Conservation (phyloP, 2,329 filamentous ascomycete species). For the Ophiocordyceps sinensis region DNA sequence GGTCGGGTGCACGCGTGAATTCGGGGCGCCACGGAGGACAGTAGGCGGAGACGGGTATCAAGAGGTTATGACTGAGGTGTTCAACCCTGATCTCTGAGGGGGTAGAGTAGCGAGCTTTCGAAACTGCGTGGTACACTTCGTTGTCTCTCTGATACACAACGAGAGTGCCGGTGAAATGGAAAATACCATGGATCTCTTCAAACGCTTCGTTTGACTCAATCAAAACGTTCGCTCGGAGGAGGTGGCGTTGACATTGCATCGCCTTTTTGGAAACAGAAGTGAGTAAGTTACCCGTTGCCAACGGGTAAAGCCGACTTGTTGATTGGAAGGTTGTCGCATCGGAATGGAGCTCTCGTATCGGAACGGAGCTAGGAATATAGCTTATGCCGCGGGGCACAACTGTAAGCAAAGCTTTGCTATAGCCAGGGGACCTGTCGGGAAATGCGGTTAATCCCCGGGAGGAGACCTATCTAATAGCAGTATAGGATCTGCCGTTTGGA, state of each 20-base stretch:
- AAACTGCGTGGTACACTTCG: slow-evolving; percentile 3
- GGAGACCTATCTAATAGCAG: too few species aligned
- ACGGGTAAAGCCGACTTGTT: too few species aligned
- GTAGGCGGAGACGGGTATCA: slow-evolving; percentile 1
- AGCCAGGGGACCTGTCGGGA: too few species aligned
- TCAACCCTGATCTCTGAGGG: neutral
- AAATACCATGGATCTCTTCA: slow-evolving; percentile 1
- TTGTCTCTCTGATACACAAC: slow-evolving; percentile 1
- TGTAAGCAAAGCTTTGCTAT: too few species aligned
- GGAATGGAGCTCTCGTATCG: too few species aligned
- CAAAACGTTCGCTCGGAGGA: neutral
- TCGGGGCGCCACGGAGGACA: neutral
- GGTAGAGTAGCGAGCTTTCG: neutral
- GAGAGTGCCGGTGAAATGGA: slow-evolving; percentile 1
- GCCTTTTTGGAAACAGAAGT: neutral
- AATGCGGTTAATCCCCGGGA: too few species aligned
- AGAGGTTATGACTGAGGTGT: neutral
- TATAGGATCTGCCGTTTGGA: too few species aligned
- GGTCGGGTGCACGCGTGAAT: slow-evolving; percentile 1
- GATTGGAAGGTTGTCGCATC: too few species aligned
- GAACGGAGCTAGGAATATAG: too few species aligned
- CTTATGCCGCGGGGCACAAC: too few species aligned
- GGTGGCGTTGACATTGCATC: neutral
- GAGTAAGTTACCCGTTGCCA: too few species aligned
- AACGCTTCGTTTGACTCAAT: neutral